A percentile compares a stretch with the other conserved stretches of the same genome.
phyloP scores from a whole-genome alignment of 129 eudicot species.

The Gnaphalium uliginosum region DNA sequence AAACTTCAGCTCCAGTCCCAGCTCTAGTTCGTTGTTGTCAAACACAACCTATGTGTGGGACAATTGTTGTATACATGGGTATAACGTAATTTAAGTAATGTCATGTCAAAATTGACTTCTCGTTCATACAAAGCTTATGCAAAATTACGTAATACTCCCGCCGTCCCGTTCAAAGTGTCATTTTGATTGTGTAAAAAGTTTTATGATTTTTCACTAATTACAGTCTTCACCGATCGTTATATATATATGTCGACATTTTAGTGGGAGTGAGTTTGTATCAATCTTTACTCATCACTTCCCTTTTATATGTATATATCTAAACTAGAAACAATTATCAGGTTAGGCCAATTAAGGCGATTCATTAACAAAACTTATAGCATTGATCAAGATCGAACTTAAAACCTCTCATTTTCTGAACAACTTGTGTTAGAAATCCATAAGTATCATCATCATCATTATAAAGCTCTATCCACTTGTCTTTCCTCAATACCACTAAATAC shows the following conservation, averaged over 20 bases:
- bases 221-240: no score
- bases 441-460: constrained; percentile 22
- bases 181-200: no score
- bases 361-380: neutral
- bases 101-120: no score
- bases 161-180: no score
- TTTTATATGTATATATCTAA: neutral
- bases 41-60: neutral
- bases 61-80: neutral
- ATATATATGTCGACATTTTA: no score
- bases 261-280: no score
- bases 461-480: constrained; percentile 22
- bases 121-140: neutral
- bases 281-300: neutral
- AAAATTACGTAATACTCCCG: neutral
- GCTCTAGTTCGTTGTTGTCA: no score
- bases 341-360: neutral
- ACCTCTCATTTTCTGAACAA: neutral
- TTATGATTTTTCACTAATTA: no score
- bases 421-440: constrained; percentile 10
- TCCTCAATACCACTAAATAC: neutral
- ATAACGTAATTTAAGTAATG: no score
- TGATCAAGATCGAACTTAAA: neutral
- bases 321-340: neutral
- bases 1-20: no score